Evolutionary conservation across 169 alveolate genomes (phyloP), one percentile per base, ranked within the genome.

Genomic region (Babesia ovis): DNA sequence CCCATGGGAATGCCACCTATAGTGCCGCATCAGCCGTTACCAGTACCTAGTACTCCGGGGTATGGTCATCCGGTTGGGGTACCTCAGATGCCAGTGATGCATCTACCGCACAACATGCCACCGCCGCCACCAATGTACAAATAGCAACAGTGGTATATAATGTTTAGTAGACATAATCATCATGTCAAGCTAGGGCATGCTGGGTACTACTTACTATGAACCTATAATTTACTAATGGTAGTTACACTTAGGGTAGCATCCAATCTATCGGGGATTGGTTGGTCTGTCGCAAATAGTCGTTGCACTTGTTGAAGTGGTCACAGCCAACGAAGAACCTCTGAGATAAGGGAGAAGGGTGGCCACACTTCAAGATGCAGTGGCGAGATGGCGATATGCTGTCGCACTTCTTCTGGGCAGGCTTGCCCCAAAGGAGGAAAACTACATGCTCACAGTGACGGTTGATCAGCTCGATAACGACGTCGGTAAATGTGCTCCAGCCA

Each of bases 301-400:
- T 91, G 75, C 95, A 90, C 77, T 90, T 90, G 56, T 87, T 87
- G 46, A 91, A 91, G 67, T 91, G 95, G 69, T 88, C 91, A 51
- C 95, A 91, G 22, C 90, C 90, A 8, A 56, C 16, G 54, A 83
- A 80, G 32, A 55, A 56, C 57, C 66, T 83, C 53, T 64, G 74
- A 25, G 98, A 93, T 37, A 98, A 91, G 6, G 99, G 99, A 12
- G 99, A 96, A 23, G 99, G 99, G 86, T 98, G 99, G n/a, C 97
- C 98, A 37, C 96, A 93, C 73, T 94, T 91, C 51, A 97, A 77
- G 22, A 97, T 87, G 58, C 70, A 89, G 86, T 97, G 99, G 76
- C 92, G 94, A 4, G 66, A 70, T n/a, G 80, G 71, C 72, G 95
- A 93, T 32, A 98, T 97, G 42, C 83, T 89, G 31, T 88, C 50